Base-by-base conservation (phyloP, 495 filamentous ascomycete species). In the Halenospora varia region DNA sequence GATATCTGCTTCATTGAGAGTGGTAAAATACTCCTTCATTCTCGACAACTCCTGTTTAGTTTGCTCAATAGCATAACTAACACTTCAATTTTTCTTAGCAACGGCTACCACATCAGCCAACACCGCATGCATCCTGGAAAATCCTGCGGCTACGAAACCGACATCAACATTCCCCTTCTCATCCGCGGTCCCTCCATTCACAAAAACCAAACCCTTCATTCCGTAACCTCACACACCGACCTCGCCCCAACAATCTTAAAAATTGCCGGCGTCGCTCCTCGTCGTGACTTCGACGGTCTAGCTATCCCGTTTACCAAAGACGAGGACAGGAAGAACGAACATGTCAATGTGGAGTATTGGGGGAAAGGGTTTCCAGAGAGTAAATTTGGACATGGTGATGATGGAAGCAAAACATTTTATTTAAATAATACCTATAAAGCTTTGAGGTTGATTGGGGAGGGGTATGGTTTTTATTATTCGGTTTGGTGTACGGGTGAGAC, bases 91-190 rank as follows among this genome's bases (percentile, higher is more conserved):
- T 35, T 35, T 35, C 29, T 6, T 13, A 35, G 29, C 60, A 88
- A 88, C 59, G 85, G 85, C 0, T 88, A 81, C 65, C 83, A 88
- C 60, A 83, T 88, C 60, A 80, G 83, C 3, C 83, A 88, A 58
- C 84, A 88, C 62, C 77, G 85, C 1, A 57, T 88, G 2, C 81
- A 79, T 17, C 82, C 85, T 2, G 85, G 85, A 0, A 88, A 88
- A 70, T 73, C 76, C 18, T 84, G 81, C 53, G 80, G 80, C 0
- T 87, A 77, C 56, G 83, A 87, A 58, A 81, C 85, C 59, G 85
- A 88, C 62, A 83, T 87, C 53, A 81, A 84, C 6, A 77, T 88
- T 0, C 84, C 85, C 0, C 70, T 88, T 10, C 68, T 80, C 41
- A 74, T 85, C 35, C 76, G 82, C 0, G 82, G 82, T 1, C 81